Evolutionary conservation across 2,329 filamentous ascomycete species (phyloP).

Genomic region (Fusarium vanettenii): DNA sequence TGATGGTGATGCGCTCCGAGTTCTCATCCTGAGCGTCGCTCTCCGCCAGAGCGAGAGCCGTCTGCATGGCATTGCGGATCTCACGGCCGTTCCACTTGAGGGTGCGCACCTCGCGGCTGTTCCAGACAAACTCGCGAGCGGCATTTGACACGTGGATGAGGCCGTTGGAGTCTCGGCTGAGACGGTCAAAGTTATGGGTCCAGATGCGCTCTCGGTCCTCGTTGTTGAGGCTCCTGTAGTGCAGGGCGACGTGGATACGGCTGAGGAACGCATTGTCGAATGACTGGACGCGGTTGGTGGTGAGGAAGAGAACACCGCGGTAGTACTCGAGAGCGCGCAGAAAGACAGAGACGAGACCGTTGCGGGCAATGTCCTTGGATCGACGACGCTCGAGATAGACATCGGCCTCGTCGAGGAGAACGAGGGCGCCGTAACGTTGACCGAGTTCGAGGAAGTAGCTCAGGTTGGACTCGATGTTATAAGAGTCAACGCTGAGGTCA

Average conservation of each 20-base stretch:
- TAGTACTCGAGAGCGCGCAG: conserved; percentile 65
- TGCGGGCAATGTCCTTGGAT: conserved; percentile 56
- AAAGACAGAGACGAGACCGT: conserved; percentile 62
- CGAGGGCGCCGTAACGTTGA: conserved; percentile 62
- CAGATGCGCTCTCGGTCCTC: conserved; percentile 59
- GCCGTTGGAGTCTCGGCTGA: conserved; percentile 54
- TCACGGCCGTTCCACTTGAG: conserved; percentile 58
- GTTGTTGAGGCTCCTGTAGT: conserved; percentile 56
- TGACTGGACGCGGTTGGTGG: conserved; percentile 60
- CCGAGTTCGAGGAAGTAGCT: conserved; percentile 61
- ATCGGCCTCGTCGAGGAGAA: conserved; percentile 70
- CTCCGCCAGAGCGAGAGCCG: conserved; percentile 58
- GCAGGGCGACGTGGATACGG: conserved; percentile 61
- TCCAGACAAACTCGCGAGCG: conserved; percentile 54
- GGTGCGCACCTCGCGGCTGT: conserved; percentile 49
- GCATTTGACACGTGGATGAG: conserved; percentile 52
- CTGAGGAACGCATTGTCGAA: conserved; percentile 62
- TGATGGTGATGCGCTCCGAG: conserved; percentile 44
- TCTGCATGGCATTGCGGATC: conserved; percentile 58
- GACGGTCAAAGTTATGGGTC: conserved; percentile 58
- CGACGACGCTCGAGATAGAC: conserved; percentile 67
- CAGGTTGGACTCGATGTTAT: conserved; percentile 56
- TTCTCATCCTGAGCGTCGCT: conserved; percentile 52
- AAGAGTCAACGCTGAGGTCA: conserved; percentile 56
- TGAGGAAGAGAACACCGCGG: conserved; percentile 62